A percentile compares a stretch with the other conserved stretches of the same genome.
These are phyloP conservation scores for Boletus patriciae DNA, from an alignment of 768 basidiomycete genomes.

Conservation along the genomic window DNA sequence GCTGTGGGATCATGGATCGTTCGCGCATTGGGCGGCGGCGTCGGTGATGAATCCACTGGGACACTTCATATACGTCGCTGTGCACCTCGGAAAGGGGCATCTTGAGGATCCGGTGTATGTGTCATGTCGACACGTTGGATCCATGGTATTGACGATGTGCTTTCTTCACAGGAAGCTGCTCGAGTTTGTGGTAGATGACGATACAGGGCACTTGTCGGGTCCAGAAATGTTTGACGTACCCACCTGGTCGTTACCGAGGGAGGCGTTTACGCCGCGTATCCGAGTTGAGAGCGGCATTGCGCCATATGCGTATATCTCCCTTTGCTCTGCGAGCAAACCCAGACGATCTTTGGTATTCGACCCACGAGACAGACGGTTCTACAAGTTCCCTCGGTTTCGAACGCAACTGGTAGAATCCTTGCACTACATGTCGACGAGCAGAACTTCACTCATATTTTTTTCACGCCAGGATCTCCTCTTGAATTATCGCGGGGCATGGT, in stretches of 20 bases:
- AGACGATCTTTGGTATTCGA: conserved; percentile 18
- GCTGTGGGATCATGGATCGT: conserved; percentile 17
- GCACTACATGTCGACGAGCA: neutral
- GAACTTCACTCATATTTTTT: neutral
- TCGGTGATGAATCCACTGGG: conserved; percentile 8
- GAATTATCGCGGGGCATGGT: conserved; percentile 20
- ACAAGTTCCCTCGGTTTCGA: conserved; percentile 23
- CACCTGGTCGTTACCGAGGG: conserved; percentile 8
- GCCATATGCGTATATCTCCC: conserved; percentile 18
- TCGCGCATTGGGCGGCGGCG: conserved; percentile 9
- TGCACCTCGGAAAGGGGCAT: conserved; percentile 10
- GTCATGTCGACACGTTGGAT: neutral
- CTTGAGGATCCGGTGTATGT: conserved; percentile 20
- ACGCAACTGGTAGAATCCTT: conserved; percentile 10
- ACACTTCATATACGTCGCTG: conserved; percentile 16
- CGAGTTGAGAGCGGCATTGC: conserved; percentile 7
- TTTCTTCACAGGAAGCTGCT: conserved; percentile 15
- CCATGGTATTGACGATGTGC: neutral
- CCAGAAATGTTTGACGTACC: conserved; percentile 18
- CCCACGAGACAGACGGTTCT: conserved; percentile 13
- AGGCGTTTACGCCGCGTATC: conserved; percentile 14
- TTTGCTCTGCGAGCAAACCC: conserved; percentile 12
- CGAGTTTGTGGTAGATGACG: conserved; percentile 18
- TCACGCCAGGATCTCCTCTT: conserved; percentile 12
- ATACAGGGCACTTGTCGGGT: conserved; percentile 12